Base-by-base conservation (phyloP, 2,329 filamentous ascomycete species). In the Cyphellophora europaea region DNA sequence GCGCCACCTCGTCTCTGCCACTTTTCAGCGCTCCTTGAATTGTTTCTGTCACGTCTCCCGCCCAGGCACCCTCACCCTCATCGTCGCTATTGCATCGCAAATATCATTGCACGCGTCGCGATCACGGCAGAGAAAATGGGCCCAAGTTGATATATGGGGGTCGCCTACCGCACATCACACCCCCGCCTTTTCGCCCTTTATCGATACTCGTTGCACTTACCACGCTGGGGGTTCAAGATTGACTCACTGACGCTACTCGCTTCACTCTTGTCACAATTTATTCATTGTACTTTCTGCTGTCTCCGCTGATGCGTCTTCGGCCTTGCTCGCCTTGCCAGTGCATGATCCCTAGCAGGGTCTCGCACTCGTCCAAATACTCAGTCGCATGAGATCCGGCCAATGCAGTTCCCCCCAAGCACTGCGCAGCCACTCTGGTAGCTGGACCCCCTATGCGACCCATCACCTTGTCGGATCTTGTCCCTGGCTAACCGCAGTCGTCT, bases 241-340 rank as follows among this genome's bases (percentile, higher is more conserved):
- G n/a, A n/a, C n/a, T n/a, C n/a, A n/a, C n/a, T n/a, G n/a, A 25
- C 21, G 21, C 21, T 25, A 25, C n/a, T 25, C 21, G 21, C 21
- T 25, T 25, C 21, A 25, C 21, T 25, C 8, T 25, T 25, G 21
- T n/a, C n/a, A 8, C 21, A 25, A 25, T n/a, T 25, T 25, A 25
- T 25, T 25, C 21, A 25, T n/a, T 25, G 21, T 25, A 25, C 21
- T 25, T 25, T 25, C 21, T 25, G 21, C 21, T 25, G 21, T n/a
- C n/a, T n/a, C n/a, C n/a, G 21, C 21, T 25, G 8, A 25, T 25
- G 21, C 21, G 21, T 25, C n/a, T n/a, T 8, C 21, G 21, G n/a
- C n/a, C 21, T 25, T n/a, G 8, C 8, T 25, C 21, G n/a, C 21
- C n/a, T n/a, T 8, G n/a, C 21, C 21, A 25, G 21, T 25, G 21